Conservation (phyloP, 768 basidiomycete species). For the Tulasnella sp. region DNA sequence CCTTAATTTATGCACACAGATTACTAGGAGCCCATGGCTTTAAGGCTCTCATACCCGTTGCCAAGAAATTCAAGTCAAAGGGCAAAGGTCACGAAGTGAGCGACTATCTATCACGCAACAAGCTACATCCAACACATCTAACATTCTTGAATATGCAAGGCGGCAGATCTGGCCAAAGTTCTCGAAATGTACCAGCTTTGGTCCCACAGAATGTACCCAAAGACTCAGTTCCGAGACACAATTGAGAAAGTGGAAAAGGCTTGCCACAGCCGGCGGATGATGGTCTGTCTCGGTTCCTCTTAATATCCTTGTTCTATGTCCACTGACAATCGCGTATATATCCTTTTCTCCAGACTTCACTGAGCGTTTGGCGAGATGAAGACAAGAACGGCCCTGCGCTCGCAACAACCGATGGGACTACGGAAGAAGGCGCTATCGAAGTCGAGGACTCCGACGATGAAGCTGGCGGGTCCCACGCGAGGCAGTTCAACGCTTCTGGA, state of each 20-base stretch:
- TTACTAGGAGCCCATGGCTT: constrained; percentile 68
- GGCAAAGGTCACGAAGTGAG: constrained; percentile 90
- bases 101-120: constrained; percentile 1
- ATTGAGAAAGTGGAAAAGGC: constrained; percentile 77
- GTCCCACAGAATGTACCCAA: constrained; percentile 89
- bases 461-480: constrained; percentile 23
- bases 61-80: constrained; percentile 66
- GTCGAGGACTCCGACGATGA: constrained; percentile 26
- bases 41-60: constrained; percentile 61
- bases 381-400: constrained; percentile 19
- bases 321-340: constrained; percentile 7
- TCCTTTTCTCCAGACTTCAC: constrained; percentile 38
- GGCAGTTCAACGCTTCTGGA: constrained; percentile 16
- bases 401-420: constrained; percentile 2
- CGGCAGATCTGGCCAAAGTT: constrained; percentile 66
- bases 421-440: constrained; percentile 23
- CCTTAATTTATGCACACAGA: constrained; percentile 25
- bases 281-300: constrained; percentile 40
- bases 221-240: constrained; percentile 77
- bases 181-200: constrained; percentile 86
- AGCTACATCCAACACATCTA: too few relatives aligned
- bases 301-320: too few relatives aligned
- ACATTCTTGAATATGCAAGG: constrained; percentile 33
- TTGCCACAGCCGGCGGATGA: constrained; percentile 76
- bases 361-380: constrained; percentile 73